Percentiles rank a stretch among this genome's conserved stretches.
phyloP scores from a whole-genome alignment of 2,329 filamentous ascomycete genomes.

The Bipolaris cookei region DNA sequence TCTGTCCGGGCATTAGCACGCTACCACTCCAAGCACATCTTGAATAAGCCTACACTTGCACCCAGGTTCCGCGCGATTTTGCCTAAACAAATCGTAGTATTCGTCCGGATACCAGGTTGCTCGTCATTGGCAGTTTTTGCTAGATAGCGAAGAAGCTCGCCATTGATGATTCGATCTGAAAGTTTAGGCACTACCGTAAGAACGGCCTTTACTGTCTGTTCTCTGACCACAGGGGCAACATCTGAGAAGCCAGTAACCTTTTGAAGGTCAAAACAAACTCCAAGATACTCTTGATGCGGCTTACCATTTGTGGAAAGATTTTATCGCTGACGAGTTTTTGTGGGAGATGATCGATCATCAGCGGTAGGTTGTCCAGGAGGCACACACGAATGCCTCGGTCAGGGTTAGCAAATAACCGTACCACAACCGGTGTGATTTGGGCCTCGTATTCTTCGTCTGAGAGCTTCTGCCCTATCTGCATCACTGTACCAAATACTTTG shows the following conservation, averaged over 20 bases:
- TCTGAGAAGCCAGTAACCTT: constrained; percentile 97
- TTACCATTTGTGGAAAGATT: constrained; percentile 91
- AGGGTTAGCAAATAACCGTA: constrained; percentile 87
- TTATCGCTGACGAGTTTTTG: constrained; percentile 94
- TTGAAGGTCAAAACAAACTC: constrained; percentile 32
- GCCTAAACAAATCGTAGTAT: constrained; percentile 95
- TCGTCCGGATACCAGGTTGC: constrained; percentile 94
- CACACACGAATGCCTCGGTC: constrained; percentile 92
- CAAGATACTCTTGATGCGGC: background rate
- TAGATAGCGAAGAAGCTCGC: constrained; percentile 86
- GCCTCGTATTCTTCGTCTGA: constrained; percentile 87
- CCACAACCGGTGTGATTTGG: constrained; percentile 82
- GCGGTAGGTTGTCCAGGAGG: constrained; percentile 82
- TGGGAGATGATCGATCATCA: constrained; percentile 89
- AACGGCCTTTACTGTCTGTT: constrained; percentile 95
- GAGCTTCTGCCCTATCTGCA: constrained; percentile 89
- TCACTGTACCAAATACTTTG: constrained; percentile 83
- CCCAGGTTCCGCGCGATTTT: constrained; percentile 94
- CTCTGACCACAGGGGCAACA: constrained; percentile 84
- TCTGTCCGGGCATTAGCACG: constrained; percentile 53
- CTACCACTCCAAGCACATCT: background rate
- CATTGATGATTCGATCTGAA: constrained; percentile 90
- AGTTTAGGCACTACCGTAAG: constrained; percentile 86
- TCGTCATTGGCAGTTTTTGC: constrained; percentile 98
- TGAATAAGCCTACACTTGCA: constrained; percentile 53